Percentiles rank a stretch among this genome's conserved stretches.
Evolutionary conservation across 768 basidiomycete species (phyloP).

Genomic region (Lanmaoa rubissima): DNA sequence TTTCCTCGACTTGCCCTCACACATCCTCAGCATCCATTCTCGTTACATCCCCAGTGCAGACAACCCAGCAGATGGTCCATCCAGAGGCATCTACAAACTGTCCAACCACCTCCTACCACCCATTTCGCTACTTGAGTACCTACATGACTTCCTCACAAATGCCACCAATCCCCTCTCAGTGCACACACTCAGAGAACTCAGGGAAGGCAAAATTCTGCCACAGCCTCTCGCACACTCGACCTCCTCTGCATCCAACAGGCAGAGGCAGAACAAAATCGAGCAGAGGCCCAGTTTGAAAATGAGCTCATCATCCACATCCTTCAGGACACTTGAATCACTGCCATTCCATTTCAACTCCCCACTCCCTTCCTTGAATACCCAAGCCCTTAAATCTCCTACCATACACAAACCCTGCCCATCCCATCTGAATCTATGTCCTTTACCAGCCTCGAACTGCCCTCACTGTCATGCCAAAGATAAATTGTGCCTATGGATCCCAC

Average conservation of each 20-base stretch:
- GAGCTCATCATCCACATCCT: background rate
- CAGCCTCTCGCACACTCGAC: no score
- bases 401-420: background rate
- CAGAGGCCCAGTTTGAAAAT: background rate
- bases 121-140: background rate
- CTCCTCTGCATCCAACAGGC: rapidly evolving
- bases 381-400: no score
- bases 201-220: no score
- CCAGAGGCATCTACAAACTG: background rate
- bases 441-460: rapidly evolving
- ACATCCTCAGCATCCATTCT: no score
- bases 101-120: background rate
- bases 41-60: no score
- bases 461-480: background rate
- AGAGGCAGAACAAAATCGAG: background rate
- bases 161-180: background rate
- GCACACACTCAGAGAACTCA: no score
- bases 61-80: no score
- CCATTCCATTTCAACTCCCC: background rate
- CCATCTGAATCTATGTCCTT: background rate
- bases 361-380: background rate
- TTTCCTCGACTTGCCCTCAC: no score
- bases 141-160: background rate
- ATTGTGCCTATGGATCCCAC: background rate
- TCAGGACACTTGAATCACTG: rapidly evolving